A percentile compares a stretch with the other conserved stretches of the same genome.
These are phyloP conservation scores for Colletotrichum sp. DNA, from an alignment of 2,329 filamentous ascomycete species.

Conservation along the genomic window DNA sequence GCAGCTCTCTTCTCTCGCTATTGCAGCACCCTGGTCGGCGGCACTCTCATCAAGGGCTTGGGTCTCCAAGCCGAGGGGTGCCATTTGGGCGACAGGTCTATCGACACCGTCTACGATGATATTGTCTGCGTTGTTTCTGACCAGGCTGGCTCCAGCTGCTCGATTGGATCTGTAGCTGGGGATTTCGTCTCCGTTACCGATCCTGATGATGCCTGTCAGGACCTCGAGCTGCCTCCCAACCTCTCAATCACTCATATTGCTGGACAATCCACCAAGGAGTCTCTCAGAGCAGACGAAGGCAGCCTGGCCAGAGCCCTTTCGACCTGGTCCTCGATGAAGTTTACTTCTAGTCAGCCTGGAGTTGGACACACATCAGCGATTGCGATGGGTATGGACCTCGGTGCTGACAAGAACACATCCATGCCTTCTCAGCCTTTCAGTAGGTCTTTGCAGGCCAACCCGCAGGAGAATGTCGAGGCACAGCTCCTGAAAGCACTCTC, in stretches of 20 bases:
- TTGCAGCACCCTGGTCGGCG: neutral
- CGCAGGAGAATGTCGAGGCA: neutral
- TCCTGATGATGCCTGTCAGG: neutral
- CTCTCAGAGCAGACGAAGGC: neutral
- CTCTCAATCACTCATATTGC: neutral
- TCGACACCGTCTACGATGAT: slow-evolving; percentile 7
- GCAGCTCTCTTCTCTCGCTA: neutral
- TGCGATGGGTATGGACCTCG: neutral
- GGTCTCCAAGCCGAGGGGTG: neutral
- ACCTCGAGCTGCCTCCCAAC: neutral
- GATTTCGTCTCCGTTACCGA: neutral
- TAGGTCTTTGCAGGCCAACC: neutral
- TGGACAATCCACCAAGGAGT: neutral
- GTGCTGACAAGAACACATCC: neutral
- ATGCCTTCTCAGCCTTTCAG: neutral
- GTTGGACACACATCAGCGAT: neutral
- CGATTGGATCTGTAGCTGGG: neutral
- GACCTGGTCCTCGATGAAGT: neutral
- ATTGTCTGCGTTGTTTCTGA: neutral
- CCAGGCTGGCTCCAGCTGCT: neutral
- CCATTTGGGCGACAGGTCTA: neutral
- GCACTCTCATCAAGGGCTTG: slow-evolving; percentile 5
- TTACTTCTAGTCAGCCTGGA: neutral
- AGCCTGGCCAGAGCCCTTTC: neutral
- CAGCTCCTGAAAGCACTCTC: neutral